These are phyloP conservation scores for peach (Prunus persica) DNA, from an alignment of 306 rosid species.

Conservation along the genomic window DNA sequence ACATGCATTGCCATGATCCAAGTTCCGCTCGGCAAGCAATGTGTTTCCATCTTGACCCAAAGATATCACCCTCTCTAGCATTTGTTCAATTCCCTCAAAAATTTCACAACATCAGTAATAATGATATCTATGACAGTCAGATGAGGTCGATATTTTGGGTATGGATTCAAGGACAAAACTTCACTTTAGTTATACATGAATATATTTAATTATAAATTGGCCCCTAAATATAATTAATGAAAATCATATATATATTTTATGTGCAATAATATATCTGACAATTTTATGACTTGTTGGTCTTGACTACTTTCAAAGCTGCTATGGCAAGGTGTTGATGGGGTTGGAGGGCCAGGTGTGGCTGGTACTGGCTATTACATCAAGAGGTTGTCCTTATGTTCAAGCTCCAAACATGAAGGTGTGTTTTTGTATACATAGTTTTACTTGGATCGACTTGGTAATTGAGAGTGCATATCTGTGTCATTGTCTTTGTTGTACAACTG, in stretches of 20 bases:
- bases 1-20: conserved; percentile 74
- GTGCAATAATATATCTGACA: not conserved
- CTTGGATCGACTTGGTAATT: too few relatives aligned
- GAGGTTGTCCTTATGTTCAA: conserved; percentile 47
- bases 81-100: conserved; percentile 72
- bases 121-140: conserved; percentile 65
- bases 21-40: conserved; percentile 58
- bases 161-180: conserved; percentile 12
- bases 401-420: not conserved
- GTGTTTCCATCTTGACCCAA: conserved; percentile 72
- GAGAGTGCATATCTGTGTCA: too few relatives aligned
- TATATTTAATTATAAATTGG: too few relatives aligned
- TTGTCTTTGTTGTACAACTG: too few relatives aligned
- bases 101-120: conserved; percentile 45
- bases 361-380: conserved; percentile 62
- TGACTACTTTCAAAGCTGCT: conserved; percentile 18
- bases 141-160: conserved; percentile 37
- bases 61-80: conserved; percentile 53
- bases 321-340: conserved; percentile 60
- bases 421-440: too few relatives aligned
- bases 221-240: too few relatives aligned
- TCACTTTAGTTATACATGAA: not conserved
- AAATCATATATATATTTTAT: too few relatives aligned
- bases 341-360: conserved; percentile 51
- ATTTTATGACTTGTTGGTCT: not conserved